These are phyloP conservation scores for Tuber microsphaerosporum DNA, from an alignment of 495 filamentous ascomycete species.

Conservation along the genomic window DNA sequence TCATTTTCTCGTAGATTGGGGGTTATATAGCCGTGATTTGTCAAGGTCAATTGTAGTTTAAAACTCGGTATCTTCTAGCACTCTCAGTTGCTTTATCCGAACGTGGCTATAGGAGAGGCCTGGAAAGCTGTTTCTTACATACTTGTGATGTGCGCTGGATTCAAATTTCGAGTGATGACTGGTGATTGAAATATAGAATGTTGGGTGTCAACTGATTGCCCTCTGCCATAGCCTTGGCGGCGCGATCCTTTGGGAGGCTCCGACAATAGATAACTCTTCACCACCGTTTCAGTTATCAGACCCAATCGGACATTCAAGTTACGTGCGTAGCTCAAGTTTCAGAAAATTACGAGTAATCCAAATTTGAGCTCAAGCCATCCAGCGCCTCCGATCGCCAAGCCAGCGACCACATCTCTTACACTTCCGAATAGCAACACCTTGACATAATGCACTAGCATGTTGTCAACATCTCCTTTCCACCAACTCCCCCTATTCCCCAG, in stretches of 20 bases:
- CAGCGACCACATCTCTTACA: neutral
- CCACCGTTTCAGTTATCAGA: neutral
- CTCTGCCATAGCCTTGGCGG: neutral
- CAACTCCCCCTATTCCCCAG: neutral
- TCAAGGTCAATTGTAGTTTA: neutral
- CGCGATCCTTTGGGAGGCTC: neutral
- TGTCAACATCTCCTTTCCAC: neutral
- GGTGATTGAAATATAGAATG: neutral
- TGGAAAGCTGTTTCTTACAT: neutral
- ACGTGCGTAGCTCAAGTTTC: neutral
- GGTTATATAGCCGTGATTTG: neutral
- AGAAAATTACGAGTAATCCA: neutral
- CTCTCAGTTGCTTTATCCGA: neutral
- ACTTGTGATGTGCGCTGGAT: neutral
- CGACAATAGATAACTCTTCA: neutral
- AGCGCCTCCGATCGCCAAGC: neutral
- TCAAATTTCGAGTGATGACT: neutral
- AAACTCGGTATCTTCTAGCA: neutral
- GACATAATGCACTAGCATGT: neutral
- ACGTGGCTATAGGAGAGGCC: neutral
- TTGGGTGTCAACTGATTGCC: neutral
- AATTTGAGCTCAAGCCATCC: neutral
- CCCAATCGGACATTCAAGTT: neutral
- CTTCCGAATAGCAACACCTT: neutral
- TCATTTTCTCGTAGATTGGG: conserved; percentile 23